phyloP scores from a whole-genome alignment of 2,329 filamentous ascomycete genomes.

The Nigrospora osmanthi region DNA sequence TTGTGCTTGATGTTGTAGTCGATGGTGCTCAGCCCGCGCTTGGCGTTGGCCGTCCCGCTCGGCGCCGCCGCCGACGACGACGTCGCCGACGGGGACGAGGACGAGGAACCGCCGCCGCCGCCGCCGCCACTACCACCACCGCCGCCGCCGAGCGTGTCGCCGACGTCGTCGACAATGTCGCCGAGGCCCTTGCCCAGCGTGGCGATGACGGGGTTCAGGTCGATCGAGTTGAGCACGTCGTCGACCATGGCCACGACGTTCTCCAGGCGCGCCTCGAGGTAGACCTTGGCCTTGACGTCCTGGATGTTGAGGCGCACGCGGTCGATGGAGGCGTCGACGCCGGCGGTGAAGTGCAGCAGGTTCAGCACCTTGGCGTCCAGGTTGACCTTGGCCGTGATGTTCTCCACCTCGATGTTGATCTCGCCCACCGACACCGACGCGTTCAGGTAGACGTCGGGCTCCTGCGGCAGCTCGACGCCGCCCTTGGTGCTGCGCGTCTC shows the following conservation, averaged over 20 bases:
- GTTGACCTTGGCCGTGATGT: conserved; percentile 53
- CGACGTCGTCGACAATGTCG: conserved; percentile 36
- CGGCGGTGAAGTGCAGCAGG: conserved; percentile 52
- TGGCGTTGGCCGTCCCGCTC: conserved; percentile 9
- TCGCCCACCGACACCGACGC: conserved; percentile 48
- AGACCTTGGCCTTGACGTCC: conserved; percentile 49
- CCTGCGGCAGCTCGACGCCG: conserved; percentile 32
- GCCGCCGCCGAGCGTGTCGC: conserved; percentile 15
- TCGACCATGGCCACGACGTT: conserved; percentile 53
- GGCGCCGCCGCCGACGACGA: conserved; percentile 5
- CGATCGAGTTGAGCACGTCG: conserved; percentile 49
- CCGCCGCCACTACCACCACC: conserved; percentile 2
- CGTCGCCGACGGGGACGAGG: conserved; percentile 7
- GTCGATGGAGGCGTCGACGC: conserved; percentile 51
- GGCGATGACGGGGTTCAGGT: conserved; percentile 52
- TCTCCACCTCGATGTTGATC: conserved; percentile 50
- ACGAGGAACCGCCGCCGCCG: background rate
- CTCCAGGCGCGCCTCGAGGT: conserved; percentile 50
- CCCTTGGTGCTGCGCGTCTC: conserved; percentile 41
- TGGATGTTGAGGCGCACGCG: conserved; percentile 47
- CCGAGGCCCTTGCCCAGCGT: conserved; percentile 42
- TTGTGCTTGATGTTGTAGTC: conserved; percentile 44
- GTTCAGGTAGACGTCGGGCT: conserved; percentile 54
- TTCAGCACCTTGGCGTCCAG: conserved; percentile 50
- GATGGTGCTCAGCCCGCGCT: conserved; percentile 10